A percentile compares a stretch with the other conserved stretches of the same genome.
Evolutionary conservation across 129 eudicot species (phyloP).

Genomic region (Centaurea solstitialis): DNA sequence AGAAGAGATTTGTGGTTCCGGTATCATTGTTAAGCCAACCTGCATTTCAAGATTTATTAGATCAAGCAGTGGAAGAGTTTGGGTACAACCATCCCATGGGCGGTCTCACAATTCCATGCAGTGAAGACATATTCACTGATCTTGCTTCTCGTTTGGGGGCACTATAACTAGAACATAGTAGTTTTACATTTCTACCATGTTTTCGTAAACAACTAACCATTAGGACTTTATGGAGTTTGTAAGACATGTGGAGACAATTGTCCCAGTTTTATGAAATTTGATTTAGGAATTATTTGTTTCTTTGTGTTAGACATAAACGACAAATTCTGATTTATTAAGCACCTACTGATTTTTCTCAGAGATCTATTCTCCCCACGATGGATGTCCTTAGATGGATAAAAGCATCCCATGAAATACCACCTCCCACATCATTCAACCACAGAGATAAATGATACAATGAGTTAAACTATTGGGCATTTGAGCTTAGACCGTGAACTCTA

Average conservation of each 20-base stretch:
- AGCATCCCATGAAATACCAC: neutral
- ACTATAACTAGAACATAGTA: neutral
- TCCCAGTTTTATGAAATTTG: neutral
- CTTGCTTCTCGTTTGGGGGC: constrained; percentile 15
- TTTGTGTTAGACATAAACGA: neutral
- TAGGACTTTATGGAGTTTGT: neutral
- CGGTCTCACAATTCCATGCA: constrained; percentile 20
- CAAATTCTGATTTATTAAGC: neutral
- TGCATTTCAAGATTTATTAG: neutral
- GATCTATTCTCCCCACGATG: too few relatives aligned
- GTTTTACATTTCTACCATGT: neutral
- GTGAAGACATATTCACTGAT: constrained; percentile 34
- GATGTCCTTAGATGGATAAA: neutral
- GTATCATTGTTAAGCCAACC: neutral
- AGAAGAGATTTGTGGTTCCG: neutral
- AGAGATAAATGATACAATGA: too few relatives aligned
- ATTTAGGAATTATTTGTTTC: neutral
- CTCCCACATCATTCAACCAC: too few relatives aligned
- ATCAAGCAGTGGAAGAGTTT: constrained; percentile 23
- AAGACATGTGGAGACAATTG: neutral
- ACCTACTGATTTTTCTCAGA: too few relatives aligned
- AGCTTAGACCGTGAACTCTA: too few relatives aligned
- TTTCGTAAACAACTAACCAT: neutral
- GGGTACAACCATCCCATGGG: constrained; percentile 53
- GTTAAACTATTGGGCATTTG: too few relatives aligned